Evolutionary conservation across 495 filamentous ascomycete genomes (phyloP), one percentile per base, ranked within the genome.

Genomic region (Clavariopsis aquatica): DNA sequence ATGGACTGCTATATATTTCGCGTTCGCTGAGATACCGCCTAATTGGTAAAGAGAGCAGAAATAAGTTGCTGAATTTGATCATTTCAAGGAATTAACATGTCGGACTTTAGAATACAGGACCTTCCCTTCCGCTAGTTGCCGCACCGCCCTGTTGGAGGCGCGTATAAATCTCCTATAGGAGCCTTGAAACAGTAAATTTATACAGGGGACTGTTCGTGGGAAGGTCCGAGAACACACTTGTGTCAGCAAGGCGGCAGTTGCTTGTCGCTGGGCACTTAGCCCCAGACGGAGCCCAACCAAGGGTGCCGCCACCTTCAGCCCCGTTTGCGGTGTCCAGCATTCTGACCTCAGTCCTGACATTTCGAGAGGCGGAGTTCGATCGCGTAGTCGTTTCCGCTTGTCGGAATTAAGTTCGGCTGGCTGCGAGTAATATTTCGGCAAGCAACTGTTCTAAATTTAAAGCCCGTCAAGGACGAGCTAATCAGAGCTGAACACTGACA

Each of bases 281-380:
- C n/a, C n/a, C n/a, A n/a, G n/a, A n/a, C n/a, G n/a, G n/a, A n/a
- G n/a, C n/a, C n/a, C n/a, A n/a, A n/a, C n/a, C n/a, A n/a, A n/a
- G n/a, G n/a, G n/a, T n/a, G n/a, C 38, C 8, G n/a, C 15, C 38
- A 43, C 12, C 38, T 43, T n/a, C 38, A 43, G 38, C 38, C 38
- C 38, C 38, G 13, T 43, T n/a, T 43, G 38, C 38, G 6, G 38
- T 43, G 8, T 17, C 3, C 38, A 43, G n/a, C 8, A 10, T 17
- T 43, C 38, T 43, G 38, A 43, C 38, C 15, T 43, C 38, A 43
- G n/a, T n/a, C n/a, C n/a, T n/a, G n/a, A n/a, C n/a, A n/a, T n/a
- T n/a, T n/a, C n/a, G n/a, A 43, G 15, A 43, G 38, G 38, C 38
- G 38, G 38, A 43, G 38, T 43, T 43, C 8, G 15, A n/a, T n/a